Evolutionary conservation across 495 filamentous ascomycete species (phyloP), one percentile per base, ranked within the genome.

Genomic region (Lophiotrema nucula): DNA sequence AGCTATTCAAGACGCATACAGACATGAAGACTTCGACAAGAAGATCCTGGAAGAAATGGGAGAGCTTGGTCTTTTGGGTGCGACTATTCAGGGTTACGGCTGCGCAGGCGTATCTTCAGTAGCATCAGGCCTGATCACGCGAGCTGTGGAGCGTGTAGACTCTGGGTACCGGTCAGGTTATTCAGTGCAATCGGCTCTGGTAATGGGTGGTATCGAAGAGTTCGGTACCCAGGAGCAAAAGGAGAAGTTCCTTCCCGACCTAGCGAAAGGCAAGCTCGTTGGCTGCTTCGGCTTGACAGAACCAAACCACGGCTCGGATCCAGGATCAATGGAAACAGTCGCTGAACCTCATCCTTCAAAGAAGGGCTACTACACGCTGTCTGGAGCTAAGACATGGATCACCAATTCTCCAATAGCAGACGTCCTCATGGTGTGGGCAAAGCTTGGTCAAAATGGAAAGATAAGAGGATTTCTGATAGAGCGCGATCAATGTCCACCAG

Each of bases 361-460:
- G 78, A 85, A 89, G 67, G 92, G 91, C 3, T 88, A 88, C 65
- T 88, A 87, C 49, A 79, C 86, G 28, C 74, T 98, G 27, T 87
- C 82, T 38, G 93, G 93, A 1, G 77, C 89, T 38, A 98, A 98
- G 79, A 97, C 95, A 0, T 98, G 93, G 93, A 98, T 98, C 66
- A 97, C 93, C 39, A 98, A 97, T 76, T 92, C 88, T 11, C 93
- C 93, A 24, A 96, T 97, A 60, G 82, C 91, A 4, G 92, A 98
- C 66, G 75, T 98, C 12, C 73, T 97, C 49, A 73, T 98, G 47
- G 88, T 98, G 6, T 98, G 93, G 93, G 93, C 92, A 4, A 97
- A 96, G 74, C 76, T 95, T 37, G 81, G 93, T 57, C 83, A 81
- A 44, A 95, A 89, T 15, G 91, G 91, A 35, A 96, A 95, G 76